These are phyloP conservation scores for Diaporthe sp. DNA, from an alignment of 2,329 filamentous ascomycete genomes.

Conservation along the genomic window DNA sequence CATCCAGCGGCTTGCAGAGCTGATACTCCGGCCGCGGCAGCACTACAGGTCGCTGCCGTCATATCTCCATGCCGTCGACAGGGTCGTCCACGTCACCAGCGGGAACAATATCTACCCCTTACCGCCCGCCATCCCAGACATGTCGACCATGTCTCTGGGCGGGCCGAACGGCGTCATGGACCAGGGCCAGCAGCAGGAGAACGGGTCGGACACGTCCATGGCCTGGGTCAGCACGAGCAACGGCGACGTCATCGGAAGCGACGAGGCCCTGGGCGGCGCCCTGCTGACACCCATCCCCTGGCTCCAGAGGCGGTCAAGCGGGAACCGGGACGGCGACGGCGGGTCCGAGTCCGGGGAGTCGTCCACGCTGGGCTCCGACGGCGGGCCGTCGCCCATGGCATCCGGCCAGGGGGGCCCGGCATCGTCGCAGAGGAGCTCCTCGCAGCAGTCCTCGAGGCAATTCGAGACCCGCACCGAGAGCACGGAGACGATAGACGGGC, in stretches of 20 bases:
- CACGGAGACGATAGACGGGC: slow-evolving; percentile 84
- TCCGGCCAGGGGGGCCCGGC: neutral
- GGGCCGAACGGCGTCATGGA: slow-evolving; percentile 75
- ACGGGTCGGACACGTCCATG: slow-evolving; percentile 55
- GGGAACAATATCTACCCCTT: slow-evolving; percentile 84
- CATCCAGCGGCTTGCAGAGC: slow-evolving; percentile 89
- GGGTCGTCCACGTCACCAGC: slow-evolving; percentile 90
- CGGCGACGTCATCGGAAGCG: slow-evolving; percentile 69
- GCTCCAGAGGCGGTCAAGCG: slow-evolving; percentile 62
- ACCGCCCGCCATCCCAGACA: slow-evolving; percentile 71
- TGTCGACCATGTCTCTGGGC: slow-evolving; percentile 69
- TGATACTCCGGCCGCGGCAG: slow-evolving; percentile 78
- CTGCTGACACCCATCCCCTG: slow-evolving; percentile 94
- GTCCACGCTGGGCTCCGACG: slow-evolving; percentile 30
- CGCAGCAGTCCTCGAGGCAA: slow-evolving; percentile 47
- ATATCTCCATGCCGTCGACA: slow-evolving; percentile 91
- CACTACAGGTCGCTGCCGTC: slow-evolving; percentile 86
- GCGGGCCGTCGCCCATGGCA: slow-evolving; percentile 29
- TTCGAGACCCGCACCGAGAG: slow-evolving; percentile 75
- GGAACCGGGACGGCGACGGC: slow-evolving; percentile 39
- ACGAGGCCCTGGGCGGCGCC: slow-evolving; percentile 90
- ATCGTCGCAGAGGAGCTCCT: neutral
- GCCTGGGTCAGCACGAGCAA: slow-evolving; percentile 51
- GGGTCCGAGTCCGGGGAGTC: slow-evolving; percentile 32
- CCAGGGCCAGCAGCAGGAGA: slow-evolving; percentile 46